Percentiles rank a stretch among this genome's conserved stretches.
phyloP scores from a whole-genome alignment of 768 basidiomycete species.

The Daedaleopsis sinensis region DNA sequence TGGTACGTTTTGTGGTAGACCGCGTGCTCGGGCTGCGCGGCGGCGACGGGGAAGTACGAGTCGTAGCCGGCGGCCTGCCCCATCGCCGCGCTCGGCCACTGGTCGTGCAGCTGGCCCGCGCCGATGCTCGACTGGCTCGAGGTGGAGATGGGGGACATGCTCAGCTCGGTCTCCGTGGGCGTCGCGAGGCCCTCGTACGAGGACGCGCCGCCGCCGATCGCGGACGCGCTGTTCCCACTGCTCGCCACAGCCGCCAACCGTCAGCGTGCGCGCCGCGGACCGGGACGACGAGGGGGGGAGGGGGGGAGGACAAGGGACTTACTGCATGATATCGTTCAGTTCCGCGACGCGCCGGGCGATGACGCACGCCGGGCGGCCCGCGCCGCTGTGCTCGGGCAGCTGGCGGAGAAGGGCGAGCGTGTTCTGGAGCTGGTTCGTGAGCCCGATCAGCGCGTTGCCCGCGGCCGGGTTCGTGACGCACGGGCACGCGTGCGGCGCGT shows the following conservation, averaged over 20 bases:
- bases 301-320: conserved; percentile 37
- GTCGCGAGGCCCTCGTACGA: conserved; percentile 27
- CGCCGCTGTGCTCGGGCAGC: conserved; percentile 58
- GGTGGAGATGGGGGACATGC: conserved; percentile 47
- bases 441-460: conserved; percentile 58
- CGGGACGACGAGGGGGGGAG: too few species aligned
- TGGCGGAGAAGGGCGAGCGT: conserved; percentile 61
- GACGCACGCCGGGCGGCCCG: conserved; percentile 45
- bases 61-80: conserved; percentile 57
- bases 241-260: not conserved
- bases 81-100: conserved; percentile 52
- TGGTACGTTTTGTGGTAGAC: conserved; percentile 34
- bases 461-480: conserved; percentile 67
- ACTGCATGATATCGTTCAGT: conserved; percentile 68
- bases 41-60: conserved; percentile 65
- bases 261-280: not conserved
- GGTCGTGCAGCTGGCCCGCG: conserved; percentile 47
- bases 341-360: conserved; percentile 63
- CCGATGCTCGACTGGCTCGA: conserved; percentile 47
- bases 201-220: conserved; percentile 1
- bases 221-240: conserved; percentile 22
- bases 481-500: conserved; percentile 51
- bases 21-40: conserved; percentile 32
- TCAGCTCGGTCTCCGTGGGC: conserved; percentile 57
- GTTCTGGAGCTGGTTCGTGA: conserved; percentile 65